phyloP scores from a whole-genome alignment of 179 eudicot genomes.

The Beta lomatogona region DNA sequence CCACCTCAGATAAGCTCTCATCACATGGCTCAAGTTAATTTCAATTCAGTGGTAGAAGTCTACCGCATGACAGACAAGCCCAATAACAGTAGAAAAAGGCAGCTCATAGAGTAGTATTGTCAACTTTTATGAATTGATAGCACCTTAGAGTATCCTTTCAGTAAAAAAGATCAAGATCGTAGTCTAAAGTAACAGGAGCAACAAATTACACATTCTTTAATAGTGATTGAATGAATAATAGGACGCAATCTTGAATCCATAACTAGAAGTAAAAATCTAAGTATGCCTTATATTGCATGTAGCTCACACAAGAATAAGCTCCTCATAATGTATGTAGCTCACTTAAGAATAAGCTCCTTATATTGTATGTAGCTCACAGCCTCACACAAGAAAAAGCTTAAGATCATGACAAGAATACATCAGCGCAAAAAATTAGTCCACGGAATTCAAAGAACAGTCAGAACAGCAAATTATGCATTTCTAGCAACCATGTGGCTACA shows the following conservation, averaged over 20 bases:
- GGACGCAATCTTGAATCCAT: background rate
- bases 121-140: background rate
- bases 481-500: background rate
- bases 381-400: background rate
- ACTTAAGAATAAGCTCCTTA: too few species aligned
- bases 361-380: background rate
- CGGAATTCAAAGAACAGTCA: background rate
- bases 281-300: background rate
- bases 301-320: too few species aligned
- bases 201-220: background rate
- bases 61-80: background rate
- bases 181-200: background rate
- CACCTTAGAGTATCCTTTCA: background rate
- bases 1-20: background rate
- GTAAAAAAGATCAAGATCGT: background rate
- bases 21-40: background rate
- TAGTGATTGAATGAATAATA: background rate
- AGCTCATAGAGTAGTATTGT: background rate
- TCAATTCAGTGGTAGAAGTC: background rate
- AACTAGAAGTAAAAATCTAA: background rate
- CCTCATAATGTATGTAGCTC: too few species aligned
- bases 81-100: background rate
- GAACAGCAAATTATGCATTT: background rate
- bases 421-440: background rate
- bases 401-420: background rate